Base-by-base conservation (phyloP, 768 basidiomycete species). In the Mycena maculata region DNA sequence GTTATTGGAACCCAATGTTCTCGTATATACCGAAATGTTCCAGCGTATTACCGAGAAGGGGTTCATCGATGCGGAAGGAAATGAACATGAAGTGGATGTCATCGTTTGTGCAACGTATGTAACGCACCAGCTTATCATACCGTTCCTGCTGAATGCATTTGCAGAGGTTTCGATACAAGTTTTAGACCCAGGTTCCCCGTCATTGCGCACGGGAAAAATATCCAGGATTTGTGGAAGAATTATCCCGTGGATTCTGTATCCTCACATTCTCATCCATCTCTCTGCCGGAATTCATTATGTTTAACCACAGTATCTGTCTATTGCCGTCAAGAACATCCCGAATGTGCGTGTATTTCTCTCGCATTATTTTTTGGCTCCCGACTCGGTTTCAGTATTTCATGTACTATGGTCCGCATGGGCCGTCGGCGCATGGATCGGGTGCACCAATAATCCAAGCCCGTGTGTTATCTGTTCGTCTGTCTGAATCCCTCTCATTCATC, bases 81-180 rank as follows among this genome's bases (percentile, higher is more conserved):
- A 78, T 23, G 77, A 79, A 52, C 73, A 81, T 41, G 79, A 83
- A 15, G 77, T 85, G 28, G 84, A 87, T 67, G 75, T 83, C 38
- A 78, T 87, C 44, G 73, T 87, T 22, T 85, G 83, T 63, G 85
- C 86, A 15, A 87, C 85, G 58, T 84, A 80, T 75, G 60, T 20
- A 11, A 6, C 15, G 39, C 25, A 11, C 9, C n/a, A n/a, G n/a
- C n/a, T 31, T 36, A 16, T 28, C 31, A 18, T 20, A 49, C 38
- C 4, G 5, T 23, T 13, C 7, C 23, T 31, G 33, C 41, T 67
- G 15, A 55, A 12, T 15, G 13, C 23, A 28, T 36, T 60, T 18
- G 7, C 30, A 74, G 73, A 45, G 73, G 73, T 11, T 74, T 73
- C 54, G 68, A 74, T 65, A 73, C 73, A 2, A 74, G 72, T 53